These are phyloP conservation scores for Cordia subcordata DNA, from an alignment of 257 asterid species.

Conservation along the genomic window DNA sequence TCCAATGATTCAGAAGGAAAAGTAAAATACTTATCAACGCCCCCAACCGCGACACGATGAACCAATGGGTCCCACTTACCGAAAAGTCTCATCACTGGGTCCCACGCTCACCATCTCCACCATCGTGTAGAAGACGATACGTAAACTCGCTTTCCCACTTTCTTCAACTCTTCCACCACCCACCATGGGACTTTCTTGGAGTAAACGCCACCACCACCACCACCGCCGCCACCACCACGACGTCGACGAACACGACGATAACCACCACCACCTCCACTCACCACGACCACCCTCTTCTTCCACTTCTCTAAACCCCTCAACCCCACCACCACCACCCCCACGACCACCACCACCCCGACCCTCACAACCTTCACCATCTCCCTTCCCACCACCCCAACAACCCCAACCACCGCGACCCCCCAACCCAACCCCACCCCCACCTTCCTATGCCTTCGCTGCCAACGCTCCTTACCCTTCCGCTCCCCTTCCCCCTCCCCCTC, in stretches of 20 bases:
- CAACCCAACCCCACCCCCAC: constrained; percentile 10
- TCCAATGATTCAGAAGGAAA: too few relatives aligned
- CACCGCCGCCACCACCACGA: constrained; percentile 24
- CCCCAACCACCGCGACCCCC: constrained; percentile 19
- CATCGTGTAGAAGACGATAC: background rate
- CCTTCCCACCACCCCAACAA: constrained; percentile 6
- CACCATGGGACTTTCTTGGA: constrained; percentile 1
- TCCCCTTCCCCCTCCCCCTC: constrained; percentile 25
- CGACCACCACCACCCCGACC: constrained; percentile 19
- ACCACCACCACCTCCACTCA: constrained; percentile 9
- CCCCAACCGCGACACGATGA: too few relatives aligned
- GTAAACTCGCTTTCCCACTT: background rate
- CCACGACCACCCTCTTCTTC: constrained; percentile 21
- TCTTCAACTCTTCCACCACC: constrained; percentile 1
- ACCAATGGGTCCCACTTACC: background rate
- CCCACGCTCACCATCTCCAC: background rate
- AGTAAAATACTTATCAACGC: too few relatives aligned
- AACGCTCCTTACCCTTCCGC: constrained; percentile 41
- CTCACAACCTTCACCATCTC: constrained; percentile 12
- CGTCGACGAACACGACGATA: constrained; percentile 5
- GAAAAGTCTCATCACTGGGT: background rate
- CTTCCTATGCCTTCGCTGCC: constrained; percentile 43
- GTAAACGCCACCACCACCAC: constrained; percentile 19
- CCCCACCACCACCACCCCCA: constrained; percentile 18
- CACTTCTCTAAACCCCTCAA: background rate